These are phyloP conservation scores for Debaryomyces coudertii DNA, from an alignment of 1,139 yeast species.

Conservation along the genomic window DNA sequence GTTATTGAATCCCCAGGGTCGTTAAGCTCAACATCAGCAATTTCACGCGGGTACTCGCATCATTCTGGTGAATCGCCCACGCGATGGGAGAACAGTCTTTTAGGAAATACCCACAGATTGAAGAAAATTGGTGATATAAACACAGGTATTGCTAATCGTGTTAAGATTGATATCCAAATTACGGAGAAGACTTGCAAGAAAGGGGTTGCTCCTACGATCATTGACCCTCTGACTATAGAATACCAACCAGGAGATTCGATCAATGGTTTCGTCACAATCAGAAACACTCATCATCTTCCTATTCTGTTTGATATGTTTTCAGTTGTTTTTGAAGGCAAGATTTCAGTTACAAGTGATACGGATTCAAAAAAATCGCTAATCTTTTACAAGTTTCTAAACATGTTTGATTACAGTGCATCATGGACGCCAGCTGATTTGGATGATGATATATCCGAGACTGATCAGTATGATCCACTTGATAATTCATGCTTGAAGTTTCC, in stretches of 20 bases:
- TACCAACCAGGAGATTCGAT: constrained; percentile 43
- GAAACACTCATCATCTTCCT: constrained; percentile 32
- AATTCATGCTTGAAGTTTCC: constrained; percentile 33
- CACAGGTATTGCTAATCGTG: constrained; percentile 30
- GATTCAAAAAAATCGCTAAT: constrained; percentile 21
- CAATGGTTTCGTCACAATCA: constrained; percentile 42
- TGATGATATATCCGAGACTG: constrained; percentile 27
- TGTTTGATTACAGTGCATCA: constrained; percentile 48
- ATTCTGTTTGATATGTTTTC: constrained; percentile 47
- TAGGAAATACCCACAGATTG: constrained; percentile 41
- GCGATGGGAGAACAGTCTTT: constrained; percentile 33
- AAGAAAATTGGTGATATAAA: constrained; percentile 36
- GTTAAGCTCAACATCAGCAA: constrained; percentile 20
- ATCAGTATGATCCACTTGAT: constrained; percentile 36
- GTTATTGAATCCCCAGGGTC: constrained; percentile 11
- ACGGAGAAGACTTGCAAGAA: constrained; percentile 36
- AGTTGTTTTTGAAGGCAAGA: constrained; percentile 41
- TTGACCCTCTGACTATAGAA: constrained; percentile 36
- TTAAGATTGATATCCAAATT: constrained; percentile 33
- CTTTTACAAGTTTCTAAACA: constrained; percentile 31
- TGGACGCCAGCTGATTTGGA: constrained; percentile 45
- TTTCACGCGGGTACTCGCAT: constrained; percentile 12
- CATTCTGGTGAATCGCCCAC: constrained; percentile 16
- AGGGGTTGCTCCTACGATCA: constrained; percentile 32
- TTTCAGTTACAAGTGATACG: constrained; percentile 26